Evolutionary conservation across 1,139 yeast genomes (phyloP), one percentile per base, ranked within the genome.

Genomic region (Candida sojae): DNA sequence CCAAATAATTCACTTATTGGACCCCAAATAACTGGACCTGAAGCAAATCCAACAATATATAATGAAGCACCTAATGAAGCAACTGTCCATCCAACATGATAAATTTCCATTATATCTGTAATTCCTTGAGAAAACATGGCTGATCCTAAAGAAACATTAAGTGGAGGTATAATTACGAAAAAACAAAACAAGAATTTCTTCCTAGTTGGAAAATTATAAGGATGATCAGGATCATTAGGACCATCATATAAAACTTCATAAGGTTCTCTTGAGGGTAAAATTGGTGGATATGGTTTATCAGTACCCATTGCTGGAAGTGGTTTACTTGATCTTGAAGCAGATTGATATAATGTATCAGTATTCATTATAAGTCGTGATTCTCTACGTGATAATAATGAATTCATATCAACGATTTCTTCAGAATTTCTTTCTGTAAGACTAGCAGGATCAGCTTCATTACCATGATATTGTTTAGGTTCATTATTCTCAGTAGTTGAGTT

Each of bases 141-240:
- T 9, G 75, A 70, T 33, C 77, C 77, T 67, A 56, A 84, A 77
- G 63, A 86, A 80, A 68, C 64, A 26, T 66, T 54, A 45, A 72
- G 61, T 0, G 77, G 75, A 38, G 63, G 49, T 47, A 65, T 59
- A 7, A 70, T 77, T 10, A 72, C 64, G 17, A 65, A 57, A 3
- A 55, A 49, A 42, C 68, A 60, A 11, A 57, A 60, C 4, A 56
- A 30, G 5, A 70, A 21, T 54, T 77, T 77, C 32, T 59, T 63
- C 33, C 43, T 34, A 26, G 66, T 34, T 2, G 77, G 57, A 73
- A 77, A 80, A 57, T 80, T 81, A 49, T 67, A 70, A 0, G 86
- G 85, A 54, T 70, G 74, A 0, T 52, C 43, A 1, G 82, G 82
- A 57, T 81, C 86, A 26, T 73, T 67, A 1, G 77, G 75, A 1